Percentiles rank a stretch among this genome's conserved stretches.
phyloP scores from a whole-genome alignment of 1,284 basidiomycete genomes.

The Cutaneotrichosporon dermatis region DNA sequence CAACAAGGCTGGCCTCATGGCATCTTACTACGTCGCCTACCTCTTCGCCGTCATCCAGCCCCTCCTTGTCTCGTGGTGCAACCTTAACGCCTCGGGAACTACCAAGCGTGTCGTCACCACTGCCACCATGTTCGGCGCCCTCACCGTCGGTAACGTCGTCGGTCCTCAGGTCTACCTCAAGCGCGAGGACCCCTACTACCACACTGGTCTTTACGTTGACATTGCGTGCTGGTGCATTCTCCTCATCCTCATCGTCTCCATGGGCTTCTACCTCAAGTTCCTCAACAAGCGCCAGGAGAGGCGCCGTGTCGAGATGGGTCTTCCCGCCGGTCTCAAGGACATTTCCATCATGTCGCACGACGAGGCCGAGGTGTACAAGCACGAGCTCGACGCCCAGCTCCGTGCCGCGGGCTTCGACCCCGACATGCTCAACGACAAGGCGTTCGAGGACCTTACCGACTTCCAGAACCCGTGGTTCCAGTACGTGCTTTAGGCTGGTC shows the following conservation, averaged over 20 bases:
- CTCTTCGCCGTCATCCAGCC: conserved; percentile 38
- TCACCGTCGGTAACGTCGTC: conserved; percentile 30
- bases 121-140: conserved; percentile 29
- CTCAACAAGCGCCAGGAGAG: conserved; percentile 40
- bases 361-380: conserved; percentile 33
- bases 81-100: conserved; percentile 42
- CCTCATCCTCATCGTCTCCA: conserved; percentile 34
- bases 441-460: conserved; percentile 23
- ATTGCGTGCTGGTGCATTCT: conserved; percentile 34
- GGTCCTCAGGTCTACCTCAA: conserved; percentile 43
- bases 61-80: conserved; percentile 39
- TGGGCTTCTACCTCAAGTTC: conserved; percentile 38
- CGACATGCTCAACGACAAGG: conserved; percentile 19
- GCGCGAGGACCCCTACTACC: conserved; percentile 33
- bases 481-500: conserved; percentile 7
- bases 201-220: conserved; percentile 42
- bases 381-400: conserved; percentile 21
- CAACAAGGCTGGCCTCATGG: conserved; percentile 32
- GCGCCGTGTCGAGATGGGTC: conserved; percentile 36
- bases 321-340: conserved; percentile 40
- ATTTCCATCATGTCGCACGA: conserved; percentile 34
- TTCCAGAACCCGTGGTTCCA: conserved; percentile 13
- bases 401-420: conserved; percentile 17
- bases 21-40: conserved; percentile 39
- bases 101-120: conserved; percentile 44